A percentile compares a stretch with the other conserved stretches of the same genome.
Conservation (phyloP, 108 stramenopile genomes). For the Cyclotella baltica region DNA sequence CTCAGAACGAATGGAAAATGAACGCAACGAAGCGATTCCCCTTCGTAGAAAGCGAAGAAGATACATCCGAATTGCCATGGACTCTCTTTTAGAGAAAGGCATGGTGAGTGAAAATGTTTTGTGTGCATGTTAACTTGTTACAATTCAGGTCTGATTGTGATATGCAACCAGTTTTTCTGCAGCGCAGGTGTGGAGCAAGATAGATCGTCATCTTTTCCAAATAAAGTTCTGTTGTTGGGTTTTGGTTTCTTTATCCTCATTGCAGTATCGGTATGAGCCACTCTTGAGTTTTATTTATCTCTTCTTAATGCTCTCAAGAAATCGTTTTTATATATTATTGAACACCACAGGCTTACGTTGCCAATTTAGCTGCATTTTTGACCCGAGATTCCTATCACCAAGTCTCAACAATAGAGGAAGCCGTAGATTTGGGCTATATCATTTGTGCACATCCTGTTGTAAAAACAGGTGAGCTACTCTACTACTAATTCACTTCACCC, state of each 20-base stretch:
- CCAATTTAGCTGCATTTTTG: neutral
- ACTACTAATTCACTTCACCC: neutral
- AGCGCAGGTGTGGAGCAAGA: neutral
- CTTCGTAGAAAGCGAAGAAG: too few species aligned
- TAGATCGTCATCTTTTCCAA: neutral
- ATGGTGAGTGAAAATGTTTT: too few species aligned
- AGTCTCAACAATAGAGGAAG: neutral
- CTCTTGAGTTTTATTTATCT: neutral
- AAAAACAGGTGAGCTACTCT: neutral
- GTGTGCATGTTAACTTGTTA: too few species aligned
- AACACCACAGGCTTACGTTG: neutral
- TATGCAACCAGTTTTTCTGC: too few species aligned
- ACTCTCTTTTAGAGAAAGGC: neutral
- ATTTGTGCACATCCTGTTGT: neutral
- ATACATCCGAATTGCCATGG: neutral
- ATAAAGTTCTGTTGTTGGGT: neutral
- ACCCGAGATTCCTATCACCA: neutral
- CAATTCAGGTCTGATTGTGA: too few species aligned
- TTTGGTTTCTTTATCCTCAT: neutral
- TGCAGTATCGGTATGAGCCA: neutral
- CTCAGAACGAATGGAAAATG: neutral
- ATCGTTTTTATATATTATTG: neutral
- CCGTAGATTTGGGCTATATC: neutral
- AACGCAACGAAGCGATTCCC: too few species aligned
- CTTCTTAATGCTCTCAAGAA: neutral